Evolutionary conservation across 495 filamentous ascomycete species (phyloP).

Genomic region (Penicillium turbatum): DNA sequence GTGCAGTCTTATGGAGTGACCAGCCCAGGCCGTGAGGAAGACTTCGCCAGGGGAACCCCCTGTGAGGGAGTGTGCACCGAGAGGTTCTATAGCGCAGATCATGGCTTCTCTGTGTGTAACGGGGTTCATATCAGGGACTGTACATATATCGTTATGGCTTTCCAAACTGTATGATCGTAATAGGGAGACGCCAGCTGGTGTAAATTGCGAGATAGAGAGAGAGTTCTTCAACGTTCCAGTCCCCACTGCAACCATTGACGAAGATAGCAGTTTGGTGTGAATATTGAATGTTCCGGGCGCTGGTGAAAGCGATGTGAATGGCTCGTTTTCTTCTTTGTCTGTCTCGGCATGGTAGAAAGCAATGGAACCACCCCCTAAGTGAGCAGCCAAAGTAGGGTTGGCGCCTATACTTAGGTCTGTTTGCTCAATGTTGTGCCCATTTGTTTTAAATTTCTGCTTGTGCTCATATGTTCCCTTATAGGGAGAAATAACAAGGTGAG

Average conservation of each 20-base stretch:
- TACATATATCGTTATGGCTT: too few species aligned
- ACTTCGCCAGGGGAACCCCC: slow-evolving; percentile 39
- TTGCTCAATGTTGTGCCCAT: slow-evolving; percentile 26
- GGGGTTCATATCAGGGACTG: too few species aligned
- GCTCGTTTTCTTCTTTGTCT: slow-evolving; percentile 27
- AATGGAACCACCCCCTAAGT: slow-evolving; percentile 40
- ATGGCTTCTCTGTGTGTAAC: too few species aligned
- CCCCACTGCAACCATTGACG: slow-evolving; percentile 47
- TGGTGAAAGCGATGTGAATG: slow-evolving; percentile 36
- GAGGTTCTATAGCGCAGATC: slow-evolving; percentile 50
- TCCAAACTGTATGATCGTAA: neutral
- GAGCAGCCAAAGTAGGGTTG: slow-evolving; percentile 44
- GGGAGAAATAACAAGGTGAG: slow-evolving; percentile 34
- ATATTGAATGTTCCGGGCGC: slow-evolving; percentile 31
- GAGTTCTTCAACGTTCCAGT: slow-evolving; percentile 42
- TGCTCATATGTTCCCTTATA: slow-evolving; percentile 22
- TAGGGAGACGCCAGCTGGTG: slow-evolving; percentile 33
- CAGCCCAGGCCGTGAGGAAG: slow-evolving; percentile 60
- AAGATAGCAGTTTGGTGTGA: slow-evolving; percentile 51
- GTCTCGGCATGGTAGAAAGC: slow-evolving; percentile 44
- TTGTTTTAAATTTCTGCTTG: slow-evolving; percentile 32
- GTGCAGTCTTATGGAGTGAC: slow-evolving; percentile 61
- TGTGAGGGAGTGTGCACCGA: slow-evolving; percentile 34
- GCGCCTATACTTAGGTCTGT: slow-evolving; percentile 30
- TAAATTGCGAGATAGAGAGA: slow-evolving; percentile 48